phyloP scores from a whole-genome alignment of 2,329 filamentous ascomycete species.

The Talaromyces atroroseus region DNA sequence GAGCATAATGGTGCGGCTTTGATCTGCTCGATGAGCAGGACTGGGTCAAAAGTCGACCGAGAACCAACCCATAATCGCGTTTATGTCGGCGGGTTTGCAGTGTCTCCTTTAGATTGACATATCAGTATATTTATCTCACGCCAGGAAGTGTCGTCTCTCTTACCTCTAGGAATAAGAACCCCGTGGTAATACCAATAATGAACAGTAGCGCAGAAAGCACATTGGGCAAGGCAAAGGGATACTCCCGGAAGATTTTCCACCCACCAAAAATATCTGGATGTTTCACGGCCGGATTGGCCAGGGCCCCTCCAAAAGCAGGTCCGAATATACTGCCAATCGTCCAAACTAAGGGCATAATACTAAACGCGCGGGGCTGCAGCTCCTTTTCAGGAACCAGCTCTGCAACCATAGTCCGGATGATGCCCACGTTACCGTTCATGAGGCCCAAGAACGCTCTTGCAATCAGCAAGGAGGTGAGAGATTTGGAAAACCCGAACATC shows the following conservation, averaged over 20 bases:
- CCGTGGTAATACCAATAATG: conserved; percentile 66
- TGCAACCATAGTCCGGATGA: conserved; percentile 78
- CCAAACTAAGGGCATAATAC: conserved; percentile 88
- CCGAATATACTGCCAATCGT: conserved; percentile 83
- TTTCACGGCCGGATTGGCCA: conserved; percentile 73
- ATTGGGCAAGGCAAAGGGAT: conserved; percentile 82
- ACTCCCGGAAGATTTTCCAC: conserved; percentile 63
- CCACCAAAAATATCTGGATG: conserved; percentile 66
- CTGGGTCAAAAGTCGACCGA: conserved; percentile 62
- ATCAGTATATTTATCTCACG: neutral
- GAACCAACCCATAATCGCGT: conserved; percentile 67
- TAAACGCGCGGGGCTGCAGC: conserved; percentile 83
- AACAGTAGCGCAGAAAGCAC: conserved; percentile 72
- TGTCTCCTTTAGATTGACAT: conserved; percentile 55
- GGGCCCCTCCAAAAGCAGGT: conserved; percentile 77
- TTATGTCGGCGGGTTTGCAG: conserved; percentile 63
- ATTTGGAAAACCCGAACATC: conserved; percentile 77
- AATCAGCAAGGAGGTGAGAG: conserved; percentile 70
- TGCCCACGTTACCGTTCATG: conserved; percentile 90
- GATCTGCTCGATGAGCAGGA: conserved; percentile 26
- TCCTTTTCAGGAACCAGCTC: conserved; percentile 86
- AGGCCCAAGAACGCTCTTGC: conserved; percentile 74
- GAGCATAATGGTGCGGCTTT: conserved; percentile 15
- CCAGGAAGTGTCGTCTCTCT: conserved; percentile 5
- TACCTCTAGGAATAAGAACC: conserved; percentile 70